Evolutionary conservation across 345 rosid genomes (phyloP), one percentile per base, ranked within the genome.

Genomic region (Citrus glauca): DNA sequence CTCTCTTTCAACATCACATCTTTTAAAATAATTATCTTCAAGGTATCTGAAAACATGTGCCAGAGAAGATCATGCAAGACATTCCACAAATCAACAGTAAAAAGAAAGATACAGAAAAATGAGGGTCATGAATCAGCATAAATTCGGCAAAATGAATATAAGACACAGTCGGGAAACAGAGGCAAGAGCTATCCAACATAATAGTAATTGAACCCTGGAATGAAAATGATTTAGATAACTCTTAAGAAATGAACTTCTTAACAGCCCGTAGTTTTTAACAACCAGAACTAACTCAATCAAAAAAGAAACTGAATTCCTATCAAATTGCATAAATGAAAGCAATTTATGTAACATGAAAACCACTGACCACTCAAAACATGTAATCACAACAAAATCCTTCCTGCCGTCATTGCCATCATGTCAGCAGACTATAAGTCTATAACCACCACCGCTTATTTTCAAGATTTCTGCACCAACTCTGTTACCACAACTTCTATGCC

Each of bases 1-100:
- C 83, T 96, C 97, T 79, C 92, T 82, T 81, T 96, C 98, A 2
- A 96, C 91, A 89, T 90, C 94, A 68, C 91, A 90, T 72, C 92
- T 94, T 68, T 91, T 92, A 17, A 94, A 79, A 79, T 92, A 94
- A 60, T 94, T 92, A 86, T 94, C 98, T 57, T 91, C 89, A 82
- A 94, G 91, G 84, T 91, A 94, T 81, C 98, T 96, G 81, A 6
- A 79, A 66, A 67, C 17, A 66, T 57, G 55, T 17, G 74, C 50
- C 40, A 71, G 59, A 80, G 33, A 62, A 60, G 53, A 55, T 75
- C 22, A 24, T 8, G 50, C 62, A 65, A 76, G 25, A 56, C 16
- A 38, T 68, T 17, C 33, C 5, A 67, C 25, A 6, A 56, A n/a
- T 25, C 66, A 67, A 25, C 28, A 67, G 28, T 37, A 66, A 35